Conservation (phyloP, 768 basidiomycete genomes). For the Lentinus brumalis region DNA sequence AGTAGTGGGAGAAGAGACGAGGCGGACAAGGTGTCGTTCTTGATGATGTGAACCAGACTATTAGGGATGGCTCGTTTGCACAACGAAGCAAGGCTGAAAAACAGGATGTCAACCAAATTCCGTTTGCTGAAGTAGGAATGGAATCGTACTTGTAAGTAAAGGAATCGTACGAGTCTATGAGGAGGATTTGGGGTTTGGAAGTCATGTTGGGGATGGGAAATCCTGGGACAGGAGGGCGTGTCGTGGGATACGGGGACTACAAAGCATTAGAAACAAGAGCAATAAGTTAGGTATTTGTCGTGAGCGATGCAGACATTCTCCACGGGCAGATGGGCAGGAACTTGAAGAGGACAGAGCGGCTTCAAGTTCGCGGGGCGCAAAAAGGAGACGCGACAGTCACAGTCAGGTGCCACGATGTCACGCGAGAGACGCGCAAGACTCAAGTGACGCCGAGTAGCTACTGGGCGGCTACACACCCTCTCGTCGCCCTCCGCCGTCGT, state of each 20-base stretch:
- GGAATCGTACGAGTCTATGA: conserved; percentile 85
- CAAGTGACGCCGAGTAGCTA: no score
- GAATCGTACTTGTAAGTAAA: conserved; percentile 81
- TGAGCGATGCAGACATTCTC: not conserved
- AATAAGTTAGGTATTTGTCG: not conserved
- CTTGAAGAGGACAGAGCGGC: no score
- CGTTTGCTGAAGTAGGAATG: not conserved
- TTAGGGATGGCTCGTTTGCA: conserved; percentile 64
- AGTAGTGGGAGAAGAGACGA: conserved; percentile 55
- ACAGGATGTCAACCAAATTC: not conserved
- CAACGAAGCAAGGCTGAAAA: conserved; percentile 66
- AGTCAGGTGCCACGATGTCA: no score
- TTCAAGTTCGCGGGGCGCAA: not conserved
- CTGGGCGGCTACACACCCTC: no score
- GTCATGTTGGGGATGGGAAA: not conserved
- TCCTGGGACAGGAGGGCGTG: not conserved
- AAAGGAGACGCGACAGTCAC: not conserved
- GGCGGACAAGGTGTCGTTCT: conserved; percentile 64
- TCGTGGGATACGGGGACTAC: not conserved
- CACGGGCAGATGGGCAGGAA: no score
- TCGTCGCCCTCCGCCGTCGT: no score
- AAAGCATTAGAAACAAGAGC: not conserved
- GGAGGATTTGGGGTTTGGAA: conserved; percentile 52
- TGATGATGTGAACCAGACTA: conserved; percentile 67
- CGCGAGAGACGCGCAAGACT: no score